Evolutionary conservation across 768 basidiomycete species (phyloP).

Genomic region (Coprinopsis sp.): DNA sequence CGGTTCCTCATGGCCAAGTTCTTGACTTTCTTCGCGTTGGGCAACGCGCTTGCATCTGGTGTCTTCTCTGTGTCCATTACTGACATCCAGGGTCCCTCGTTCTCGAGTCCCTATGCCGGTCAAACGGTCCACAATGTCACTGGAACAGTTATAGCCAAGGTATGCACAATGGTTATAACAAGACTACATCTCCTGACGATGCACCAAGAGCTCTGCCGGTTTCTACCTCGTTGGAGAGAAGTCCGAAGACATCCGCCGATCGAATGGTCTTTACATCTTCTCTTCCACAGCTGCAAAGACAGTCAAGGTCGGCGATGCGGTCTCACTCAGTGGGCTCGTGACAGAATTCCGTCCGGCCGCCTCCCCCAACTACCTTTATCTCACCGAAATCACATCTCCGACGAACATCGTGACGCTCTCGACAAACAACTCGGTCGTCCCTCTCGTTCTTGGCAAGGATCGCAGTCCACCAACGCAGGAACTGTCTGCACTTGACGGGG

Average conservation of each 20-base stretch:
- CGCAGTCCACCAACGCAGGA: constrained; percentile 47
- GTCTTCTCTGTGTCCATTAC: constrained; percentile 34
- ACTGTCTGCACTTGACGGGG: constrained; percentile 46
- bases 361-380: constrained; percentile 40
- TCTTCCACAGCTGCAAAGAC: constrained; percentile 35
- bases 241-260: constrained; percentile 40
- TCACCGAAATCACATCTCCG: constrained; percentile 46
- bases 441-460: constrained; percentile 49
- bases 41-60: constrained; percentile 24
- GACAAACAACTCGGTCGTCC: constrained; percentile 39
- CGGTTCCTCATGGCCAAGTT: constrained; percentile 27
- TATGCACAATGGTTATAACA: constrained; percentile 14
- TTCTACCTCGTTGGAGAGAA: constrained; percentile 46
- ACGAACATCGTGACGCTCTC: constrained; percentile 41
- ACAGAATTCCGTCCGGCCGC: constrained; percentile 45
- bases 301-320: constrained; percentile 43
- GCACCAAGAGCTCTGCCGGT: constrained; percentile 37
- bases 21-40: constrained; percentile 23
- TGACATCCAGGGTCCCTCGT: constrained; percentile 51
- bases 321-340: constrained; percentile 43
- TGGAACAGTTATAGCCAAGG: constrained; percentile 52
- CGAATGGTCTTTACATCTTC: constrained; percentile 49
- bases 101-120: constrained; percentile 41
- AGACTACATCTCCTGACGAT: not conserved
- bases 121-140: constrained; percentile 43